Evolutionary conservation across 2,329 filamentous ascomycete genomes (phyloP), one percentile per base, ranked within the genome.

Genomic region (Podosphaera xanthii): DNA sequence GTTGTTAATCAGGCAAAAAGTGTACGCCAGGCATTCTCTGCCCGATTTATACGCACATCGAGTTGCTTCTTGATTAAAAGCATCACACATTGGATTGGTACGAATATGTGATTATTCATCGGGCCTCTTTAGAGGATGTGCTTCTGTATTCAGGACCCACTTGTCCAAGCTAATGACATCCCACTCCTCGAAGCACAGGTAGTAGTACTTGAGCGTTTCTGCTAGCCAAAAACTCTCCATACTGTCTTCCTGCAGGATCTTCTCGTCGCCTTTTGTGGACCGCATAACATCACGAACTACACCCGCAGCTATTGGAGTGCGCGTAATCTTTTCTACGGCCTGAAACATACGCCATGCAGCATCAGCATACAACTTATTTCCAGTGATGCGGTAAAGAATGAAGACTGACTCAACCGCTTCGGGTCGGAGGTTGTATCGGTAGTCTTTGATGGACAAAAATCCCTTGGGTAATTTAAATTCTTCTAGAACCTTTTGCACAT

Each of bases 351-450:
- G 70, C 74, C 74, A 76, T 2, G 73, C 74, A 0, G 70, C 69
- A 44, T 76, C 73, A 49, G 72, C 70, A 58, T 72, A 69, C 12
- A 66, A 60, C 40, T 59, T 34, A 35, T 67, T 65, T 2, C 65
- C 67, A 1, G 67, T 69, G 30, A 69, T 65, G 8, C 67, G 64
- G 49, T 64, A 68, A 74, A 84, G 77, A 67, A 83, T 76, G 70
- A 81, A 84, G 9, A 85, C 79, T 8, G 78, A 81, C 68, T 84
- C 81, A 59, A 84, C 83, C 4, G 81, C 81, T 69, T 84, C 81
- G 7, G 81, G 81, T 64, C 78, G 73, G 22, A 81, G 70, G 35
- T 80, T 75, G 62, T 80, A 81, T 38, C 72, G 62, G 12, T 59
- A 50, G 40, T 68, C 67, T 44, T 62, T 48, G 4, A 67, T 59